Evolutionary conservation across 768 basidiomycete genomes (phyloP).

Genomic region (Xanthoconium stramineum): DNA sequence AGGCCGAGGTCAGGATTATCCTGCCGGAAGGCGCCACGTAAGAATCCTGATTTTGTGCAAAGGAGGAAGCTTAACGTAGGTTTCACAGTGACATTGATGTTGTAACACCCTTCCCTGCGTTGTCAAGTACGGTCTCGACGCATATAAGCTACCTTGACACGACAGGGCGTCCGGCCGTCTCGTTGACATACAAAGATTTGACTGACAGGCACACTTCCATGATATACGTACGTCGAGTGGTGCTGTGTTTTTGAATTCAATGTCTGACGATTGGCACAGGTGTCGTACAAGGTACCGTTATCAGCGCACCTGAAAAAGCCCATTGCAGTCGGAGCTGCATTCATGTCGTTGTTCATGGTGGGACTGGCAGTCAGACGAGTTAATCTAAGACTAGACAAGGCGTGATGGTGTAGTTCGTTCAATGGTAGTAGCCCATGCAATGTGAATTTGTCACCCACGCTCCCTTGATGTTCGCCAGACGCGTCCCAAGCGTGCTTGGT

Average conservation of each 20-base stretch:
- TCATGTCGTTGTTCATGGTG: constrained; percentile 61
- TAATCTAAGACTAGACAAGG: constrained; percentile 48
- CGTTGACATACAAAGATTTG: constrained; percentile 67
- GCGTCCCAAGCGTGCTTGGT: not conserved
- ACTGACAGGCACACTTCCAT: constrained; percentile 76
- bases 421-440: not conserved
- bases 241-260: not conserved
- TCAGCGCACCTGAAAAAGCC: constrained; percentile 87
- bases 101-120: constrained; percentile 72
- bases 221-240: constrained; percentile 69
- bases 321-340: constrained; percentile 67
- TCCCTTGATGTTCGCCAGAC: constrained; percentile 16
- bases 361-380: constrained; percentile 47
- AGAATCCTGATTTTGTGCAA: constrained; percentile 33
- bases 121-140: constrained; percentile 55
- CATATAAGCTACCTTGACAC: constrained; percentile 92
- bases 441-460: constrained; percentile 2
- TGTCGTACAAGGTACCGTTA: constrained; percentile 81
- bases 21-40: constrained; percentile 96
- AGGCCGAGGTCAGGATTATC: constrained; percentile 75
- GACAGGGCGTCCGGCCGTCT: constrained; percentile 76
- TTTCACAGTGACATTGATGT: constrained; percentile 70
- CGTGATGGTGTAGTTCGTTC: constrained; percentile 12
- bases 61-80: constrained; percentile 5
- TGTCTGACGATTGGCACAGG: constrained; percentile 43